Evolutionary conservation across 2,329 filamentous ascomycete species (phyloP).

Genomic region (Lachnellula cervina): DNA sequence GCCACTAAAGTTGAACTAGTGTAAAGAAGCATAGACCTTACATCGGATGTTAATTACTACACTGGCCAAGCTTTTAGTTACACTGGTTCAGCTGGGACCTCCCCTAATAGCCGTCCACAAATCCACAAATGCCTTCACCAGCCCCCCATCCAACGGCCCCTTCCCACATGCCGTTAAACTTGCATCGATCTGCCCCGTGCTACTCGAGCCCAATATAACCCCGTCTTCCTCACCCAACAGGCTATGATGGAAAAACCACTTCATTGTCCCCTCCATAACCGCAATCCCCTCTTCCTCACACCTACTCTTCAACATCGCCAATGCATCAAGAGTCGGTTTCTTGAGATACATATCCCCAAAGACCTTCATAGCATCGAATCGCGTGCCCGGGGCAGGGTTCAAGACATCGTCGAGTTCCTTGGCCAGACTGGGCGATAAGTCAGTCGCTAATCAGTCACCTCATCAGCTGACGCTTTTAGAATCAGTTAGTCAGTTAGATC

Average conservation of each 20-base stretch:
- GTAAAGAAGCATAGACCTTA: too few species aligned
- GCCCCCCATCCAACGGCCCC: background rate
- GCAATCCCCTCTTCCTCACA: slow-evolving; percentile 1
- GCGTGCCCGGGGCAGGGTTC: slow-evolving; percentile 1
- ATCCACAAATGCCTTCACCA: slow-evolving; percentile 1
- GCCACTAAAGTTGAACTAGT: too few species aligned
- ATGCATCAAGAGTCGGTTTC: background rate
- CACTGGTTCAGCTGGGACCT: too few species aligned
- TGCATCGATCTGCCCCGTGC: slow-evolving; percentile 2
- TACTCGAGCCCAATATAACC: slow-evolving; percentile 1
- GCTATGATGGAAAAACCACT: slow-evolving; percentile 4
- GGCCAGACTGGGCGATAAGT: too few species aligned
- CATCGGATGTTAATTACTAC: too few species aligned
- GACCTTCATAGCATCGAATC: slow-evolving; percentile 4
- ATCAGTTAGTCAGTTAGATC: too few species aligned
- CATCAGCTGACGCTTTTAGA: too few species aligned
- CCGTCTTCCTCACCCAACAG: slow-evolving; percentile 1
- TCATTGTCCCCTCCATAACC: slow-evolving; percentile 4
- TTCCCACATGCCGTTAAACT: background rate
- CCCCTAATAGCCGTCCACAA: background rate
- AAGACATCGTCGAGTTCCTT: background rate
- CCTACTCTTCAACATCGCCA: background rate
- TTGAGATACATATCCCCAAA: slow-evolving; percentile 3
- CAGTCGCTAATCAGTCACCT: too few species aligned
- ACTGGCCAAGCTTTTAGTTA: too few species aligned